Evolutionary conservation across 768 basidiomycete species (phyloP).

Genomic region (Amanita pallidorosea): DNA sequence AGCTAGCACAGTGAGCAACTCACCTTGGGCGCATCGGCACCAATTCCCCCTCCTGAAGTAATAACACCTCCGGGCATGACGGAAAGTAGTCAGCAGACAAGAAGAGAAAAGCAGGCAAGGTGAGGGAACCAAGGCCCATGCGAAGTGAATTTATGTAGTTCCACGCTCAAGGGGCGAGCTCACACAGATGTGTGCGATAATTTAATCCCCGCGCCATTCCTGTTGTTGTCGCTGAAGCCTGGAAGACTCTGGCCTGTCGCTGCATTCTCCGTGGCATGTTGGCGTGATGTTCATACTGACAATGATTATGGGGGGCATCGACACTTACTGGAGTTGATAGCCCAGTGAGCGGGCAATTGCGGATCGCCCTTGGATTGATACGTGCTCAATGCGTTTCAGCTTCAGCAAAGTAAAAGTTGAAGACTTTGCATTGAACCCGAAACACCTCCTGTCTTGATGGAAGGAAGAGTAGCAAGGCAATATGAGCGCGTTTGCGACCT

Average conservation of each 20-base stretch:
- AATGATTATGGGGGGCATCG: no score
- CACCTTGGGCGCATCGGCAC: conserved; percentile 23
- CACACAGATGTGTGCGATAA: no score
- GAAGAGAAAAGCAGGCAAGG: conserved; percentile 1
- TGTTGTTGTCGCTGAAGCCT: neutral
- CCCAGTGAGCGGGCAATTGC: no score
- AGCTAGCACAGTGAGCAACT: neutral
- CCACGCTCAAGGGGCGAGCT: neutral
- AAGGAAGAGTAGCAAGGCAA: no score
- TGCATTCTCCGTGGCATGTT: neutral
- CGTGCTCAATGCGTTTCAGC: no score
- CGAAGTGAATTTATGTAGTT: neutral
- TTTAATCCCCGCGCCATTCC: neutral
- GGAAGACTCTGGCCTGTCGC: neutral
- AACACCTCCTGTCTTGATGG: no score
- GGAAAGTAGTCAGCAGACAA: conserved; percentile 1
- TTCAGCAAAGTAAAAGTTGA: no score
- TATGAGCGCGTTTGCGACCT: no score
- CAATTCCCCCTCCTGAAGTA: conserved; percentile 20
- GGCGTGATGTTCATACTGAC: neutral
- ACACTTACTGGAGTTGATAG: no score
- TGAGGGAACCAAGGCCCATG: neutral
- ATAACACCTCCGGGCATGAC: conserved; percentile 31
- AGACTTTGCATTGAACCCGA: no score
- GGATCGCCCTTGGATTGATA: no score